Percentiles rank a stretch among this genome's conserved stretches.
Conservation (phyloP, 139 green algal species). For the Volvox africanus region DNA sequence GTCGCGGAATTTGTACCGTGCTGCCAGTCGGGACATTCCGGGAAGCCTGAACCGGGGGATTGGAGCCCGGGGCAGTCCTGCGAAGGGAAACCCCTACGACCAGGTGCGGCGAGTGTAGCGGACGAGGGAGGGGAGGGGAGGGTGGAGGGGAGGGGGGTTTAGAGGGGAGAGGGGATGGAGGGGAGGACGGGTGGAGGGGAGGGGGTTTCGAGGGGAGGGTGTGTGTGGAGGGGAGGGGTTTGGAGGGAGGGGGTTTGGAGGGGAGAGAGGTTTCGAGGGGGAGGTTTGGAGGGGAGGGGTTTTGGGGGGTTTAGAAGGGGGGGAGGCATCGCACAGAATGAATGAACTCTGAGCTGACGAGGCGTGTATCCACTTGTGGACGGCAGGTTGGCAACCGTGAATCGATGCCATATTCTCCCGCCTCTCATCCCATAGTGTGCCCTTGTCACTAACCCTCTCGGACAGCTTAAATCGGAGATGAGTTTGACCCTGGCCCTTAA, state of each 20-base stretch:
- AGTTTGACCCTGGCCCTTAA: constrained; percentile 57
- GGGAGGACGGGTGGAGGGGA: neutral
- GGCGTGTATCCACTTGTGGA: no score
- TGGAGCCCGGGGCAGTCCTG: neutral
- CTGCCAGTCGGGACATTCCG: neutral
- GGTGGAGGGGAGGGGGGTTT: neutral
- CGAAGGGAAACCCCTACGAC: constrained; percentile 24
- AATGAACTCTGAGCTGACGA: no score
- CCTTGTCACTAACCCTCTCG: no score
- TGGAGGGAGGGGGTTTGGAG: no score
- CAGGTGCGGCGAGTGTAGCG: neutral
- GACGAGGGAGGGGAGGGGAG: neutral
- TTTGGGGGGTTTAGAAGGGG: no score
- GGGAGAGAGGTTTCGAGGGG: neutral
- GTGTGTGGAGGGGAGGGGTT: neutral
- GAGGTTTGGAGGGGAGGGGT: neutral
- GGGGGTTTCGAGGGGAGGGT: neutral
- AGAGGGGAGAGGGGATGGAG: neutral
- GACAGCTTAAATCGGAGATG: constrained; percentile 48
- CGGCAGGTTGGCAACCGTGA: no score
- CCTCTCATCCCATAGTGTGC: no score
- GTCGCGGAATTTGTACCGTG: neutral
- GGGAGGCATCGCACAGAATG: no score
- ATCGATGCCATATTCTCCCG: no score
- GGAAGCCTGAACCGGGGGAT: neutral